A percentile compares a stretch with the other conserved stretches of the same genome.
phyloP scores from a whole-genome alignment of 2,329 filamentous ascomycete species.

The Fusarium globosum region DNA sequence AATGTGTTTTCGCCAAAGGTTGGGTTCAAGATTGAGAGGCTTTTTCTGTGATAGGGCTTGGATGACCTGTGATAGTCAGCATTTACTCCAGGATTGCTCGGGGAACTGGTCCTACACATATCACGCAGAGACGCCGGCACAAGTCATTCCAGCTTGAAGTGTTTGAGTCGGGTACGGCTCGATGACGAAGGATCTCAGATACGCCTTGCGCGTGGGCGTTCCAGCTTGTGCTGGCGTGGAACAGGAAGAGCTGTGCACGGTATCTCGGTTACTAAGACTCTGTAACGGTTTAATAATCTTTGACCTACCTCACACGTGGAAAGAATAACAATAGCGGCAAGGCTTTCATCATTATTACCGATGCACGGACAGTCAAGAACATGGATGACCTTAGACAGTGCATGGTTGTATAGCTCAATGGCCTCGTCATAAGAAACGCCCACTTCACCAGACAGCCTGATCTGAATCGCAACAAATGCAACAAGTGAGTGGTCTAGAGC shows the following conservation, averaged over 20 bases:
- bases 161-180: neutral
- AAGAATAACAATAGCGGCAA: slow-evolving; percentile 2
- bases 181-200: slow-evolving; percentile 6
- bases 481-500: slow-evolving; percentile 1
- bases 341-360: neutral
- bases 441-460: neutral
- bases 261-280: neutral
- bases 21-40: neutral
- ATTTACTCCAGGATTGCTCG: fast-evolving
- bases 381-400: neutral
- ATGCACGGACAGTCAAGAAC: neutral
- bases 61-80: neutral
- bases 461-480: slow-evolving; percentile 7
- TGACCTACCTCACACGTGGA: slow-evolving; percentile 4
- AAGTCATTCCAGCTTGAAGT: slow-evolving; percentile 1
- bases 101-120: neutral
- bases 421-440: neutral
- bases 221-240: neutral
- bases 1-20: neutral
- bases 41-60: slow-evolving; percentile 1
- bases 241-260: neutral
- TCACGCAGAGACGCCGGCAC: slow-evolving; percentile 6
- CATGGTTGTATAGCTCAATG: neutral
- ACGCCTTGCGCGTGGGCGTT: slow-evolving; percentile 6
- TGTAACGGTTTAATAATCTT: fast-evolving